These are phyloP conservation scores for Fusarium subtropicale DNA, from an alignment of 2,329 filamentous ascomycete genomes.

Conservation along the genomic window DNA sequence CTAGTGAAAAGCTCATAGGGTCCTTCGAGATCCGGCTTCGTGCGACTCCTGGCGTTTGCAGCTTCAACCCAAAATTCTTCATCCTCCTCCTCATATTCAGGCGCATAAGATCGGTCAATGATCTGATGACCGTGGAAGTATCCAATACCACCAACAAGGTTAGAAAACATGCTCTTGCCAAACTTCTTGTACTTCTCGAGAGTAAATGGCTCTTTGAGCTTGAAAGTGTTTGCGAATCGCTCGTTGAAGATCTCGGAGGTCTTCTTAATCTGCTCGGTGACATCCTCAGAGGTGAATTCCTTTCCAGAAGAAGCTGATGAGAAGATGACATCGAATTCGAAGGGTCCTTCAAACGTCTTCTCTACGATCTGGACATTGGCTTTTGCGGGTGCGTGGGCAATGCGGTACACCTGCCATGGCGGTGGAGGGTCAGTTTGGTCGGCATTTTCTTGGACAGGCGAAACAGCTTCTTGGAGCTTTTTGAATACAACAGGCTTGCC, in stretches of 20 bases:
- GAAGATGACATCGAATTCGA: constrained; percentile 94
- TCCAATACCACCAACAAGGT: constrained; percentile 91
- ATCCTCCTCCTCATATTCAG: constrained; percentile 93
- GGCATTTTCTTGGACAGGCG: constrained; percentile 61
- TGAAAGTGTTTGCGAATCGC: constrained; percentile 75
- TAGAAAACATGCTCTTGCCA: constrained; percentile 91
- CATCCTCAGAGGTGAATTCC: constrained; percentile 67
- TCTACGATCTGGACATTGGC: constrained; percentile 92
- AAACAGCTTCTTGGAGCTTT: constrained; percentile 64
- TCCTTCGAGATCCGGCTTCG: constrained; percentile 77
- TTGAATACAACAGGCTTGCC: constrained; percentile 73
- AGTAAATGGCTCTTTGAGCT: constrained; percentile 80
- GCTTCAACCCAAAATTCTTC: constrained; percentile 97
- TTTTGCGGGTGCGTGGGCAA: constrained; percentile 73
- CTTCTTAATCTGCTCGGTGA: constrained; percentile 76
- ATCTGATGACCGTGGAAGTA: constrained; percentile 93
- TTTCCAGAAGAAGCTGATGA: constrained; percentile 77
- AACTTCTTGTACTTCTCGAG: constrained; percentile 80
- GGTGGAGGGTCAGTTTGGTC: constrained; percentile 77
- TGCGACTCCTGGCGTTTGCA: constrained; percentile 78
- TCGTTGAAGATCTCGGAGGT: constrained; percentile 76
- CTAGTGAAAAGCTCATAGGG: constrained; percentile 91
- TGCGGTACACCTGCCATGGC: constrained; percentile 85
- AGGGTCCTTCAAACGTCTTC: constrained; percentile 89
- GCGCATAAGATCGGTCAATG: constrained; percentile 90